phyloP scores from a whole-genome alignment of 805 yeast species.

The Zygosaccharomyces lentus region DNA sequence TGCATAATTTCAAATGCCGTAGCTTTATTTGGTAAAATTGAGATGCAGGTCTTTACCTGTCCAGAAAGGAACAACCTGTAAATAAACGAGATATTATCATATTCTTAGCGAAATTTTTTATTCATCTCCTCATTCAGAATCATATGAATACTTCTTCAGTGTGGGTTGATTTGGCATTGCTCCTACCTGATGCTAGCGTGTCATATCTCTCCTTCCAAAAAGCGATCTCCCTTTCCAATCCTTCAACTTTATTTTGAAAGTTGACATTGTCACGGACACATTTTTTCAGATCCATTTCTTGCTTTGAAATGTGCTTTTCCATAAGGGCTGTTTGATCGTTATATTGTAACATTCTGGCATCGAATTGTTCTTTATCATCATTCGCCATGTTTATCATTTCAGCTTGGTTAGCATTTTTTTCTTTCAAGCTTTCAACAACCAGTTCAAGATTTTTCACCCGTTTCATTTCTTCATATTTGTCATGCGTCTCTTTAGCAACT shows the following conservation, averaged over 20 bases:
- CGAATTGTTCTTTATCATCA: conserved; percentile 55
- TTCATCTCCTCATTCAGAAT: neutral
- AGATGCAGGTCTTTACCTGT: neutral
- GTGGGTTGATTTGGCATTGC: conserved; percentile 4
- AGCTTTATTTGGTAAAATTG: neutral
- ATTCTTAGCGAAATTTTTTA: neutral
- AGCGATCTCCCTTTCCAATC: conserved; percentile 52
- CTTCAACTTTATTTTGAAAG: conserved; percentile 48
- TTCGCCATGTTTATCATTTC: conserved; percentile 49
- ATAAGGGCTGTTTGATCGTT: conserved; percentile 41
- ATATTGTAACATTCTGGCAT: conserved; percentile 46
- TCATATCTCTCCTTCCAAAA: conserved; percentile 47
- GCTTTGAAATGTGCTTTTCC: conserved; percentile 44
- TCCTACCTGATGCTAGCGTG: conserved; percentile 16
- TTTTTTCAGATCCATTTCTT: conserved; percentile 41
- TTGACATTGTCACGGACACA: conserved; percentile 55
- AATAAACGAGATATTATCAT: neutral
- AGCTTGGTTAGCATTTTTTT: conserved; percentile 48
- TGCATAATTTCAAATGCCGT: neutral
- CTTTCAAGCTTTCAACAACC: conserved; percentile 49
- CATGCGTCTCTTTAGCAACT: conserved; percentile 44
- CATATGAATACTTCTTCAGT: conserved; percentile 11
- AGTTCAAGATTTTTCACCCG: conserved; percentile 48
- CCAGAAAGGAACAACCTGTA: neutral
- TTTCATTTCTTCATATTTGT: conserved; percentile 51